Evolutionary conservation across 768 basidiomycete species (phyloP).

Genomic region (Leccinum subtestaceum): DNA sequence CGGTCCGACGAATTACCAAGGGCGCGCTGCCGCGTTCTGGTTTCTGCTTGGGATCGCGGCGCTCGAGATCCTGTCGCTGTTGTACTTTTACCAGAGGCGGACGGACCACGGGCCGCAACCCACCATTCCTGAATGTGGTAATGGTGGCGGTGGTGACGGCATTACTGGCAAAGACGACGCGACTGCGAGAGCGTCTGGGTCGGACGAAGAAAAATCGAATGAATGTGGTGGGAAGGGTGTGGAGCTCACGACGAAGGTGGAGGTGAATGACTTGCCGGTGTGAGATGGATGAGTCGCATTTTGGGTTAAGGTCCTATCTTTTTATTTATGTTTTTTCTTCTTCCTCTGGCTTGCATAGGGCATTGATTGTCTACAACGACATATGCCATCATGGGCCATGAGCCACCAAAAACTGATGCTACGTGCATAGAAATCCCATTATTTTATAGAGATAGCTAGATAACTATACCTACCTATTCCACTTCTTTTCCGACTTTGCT

Average conservation of each 20-base stretch:
- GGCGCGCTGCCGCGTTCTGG: slow-evolving; percentile 46
- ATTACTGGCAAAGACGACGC: background rate
- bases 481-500: background rate
- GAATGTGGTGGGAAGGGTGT: background rate
- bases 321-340: background rate
- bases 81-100: slow-evolving; percentile 34
- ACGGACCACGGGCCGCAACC: slow-evolving; percentile 12
- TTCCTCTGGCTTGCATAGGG: background rate
- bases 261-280: background rate
- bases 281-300: background rate
- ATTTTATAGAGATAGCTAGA: background rate
- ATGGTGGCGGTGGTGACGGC: background rate
- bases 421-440: background rate
- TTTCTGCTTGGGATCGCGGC: slow-evolving; percentile 39
- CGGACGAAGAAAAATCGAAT: background rate
- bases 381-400: background rate
- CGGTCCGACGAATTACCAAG: slow-evolving; percentile 33
- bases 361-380: background rate
- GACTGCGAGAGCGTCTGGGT: background rate
- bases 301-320: background rate
- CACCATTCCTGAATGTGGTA: background rate
- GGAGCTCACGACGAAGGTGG: background rate
- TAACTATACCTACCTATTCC: background rate
- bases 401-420: background rate
- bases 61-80: slow-evolving; percentile 32